phyloP scores from a whole-genome alignment of 306 rosid genomes.

The Medicago ruthenica region DNA sequence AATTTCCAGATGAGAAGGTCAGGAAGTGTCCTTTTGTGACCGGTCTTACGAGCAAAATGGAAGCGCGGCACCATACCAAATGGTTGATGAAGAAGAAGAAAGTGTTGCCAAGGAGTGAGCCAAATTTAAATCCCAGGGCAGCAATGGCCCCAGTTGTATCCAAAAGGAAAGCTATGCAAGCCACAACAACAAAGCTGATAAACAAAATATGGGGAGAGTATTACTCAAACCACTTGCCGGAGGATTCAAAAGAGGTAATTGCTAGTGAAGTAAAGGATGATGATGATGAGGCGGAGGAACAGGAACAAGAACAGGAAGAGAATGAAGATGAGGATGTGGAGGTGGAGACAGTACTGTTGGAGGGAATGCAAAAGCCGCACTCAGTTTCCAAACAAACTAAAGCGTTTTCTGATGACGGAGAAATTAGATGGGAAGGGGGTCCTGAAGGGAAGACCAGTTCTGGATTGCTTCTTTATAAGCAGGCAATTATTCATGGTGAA shows the following conservation, averaged over 20 bases:
- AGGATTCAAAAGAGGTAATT: conserved; percentile 57
- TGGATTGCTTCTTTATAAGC: conserved; percentile 61
- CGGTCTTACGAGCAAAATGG: conserved; percentile 82
- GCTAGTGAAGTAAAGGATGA: conserved; percentile 61
- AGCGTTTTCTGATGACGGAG: conserved; percentile 44
- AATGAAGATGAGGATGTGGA: conserved; percentile 77
- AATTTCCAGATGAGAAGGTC: conserved; percentile 74
- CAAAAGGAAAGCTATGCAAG: conserved; percentile 86
- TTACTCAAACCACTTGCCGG: conserved; percentile 80
- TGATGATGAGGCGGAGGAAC: conserved; percentile 81
- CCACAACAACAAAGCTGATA: conserved; percentile 83
- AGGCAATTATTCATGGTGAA: conserved; percentile 67
- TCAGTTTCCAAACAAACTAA: conserved; percentile 52
- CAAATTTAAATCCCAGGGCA: conserved; percentile 88
- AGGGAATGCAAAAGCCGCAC: conserved; percentile 51
- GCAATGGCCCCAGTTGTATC: conserved; percentile 71
- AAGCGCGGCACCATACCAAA: conserved; percentile 91
- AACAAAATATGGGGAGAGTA: conserved; percentile 94
- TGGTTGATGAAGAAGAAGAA: conserved; percentile 82
- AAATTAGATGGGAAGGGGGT: conserved; percentile 71
- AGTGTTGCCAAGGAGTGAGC: conserved; percentile 54
- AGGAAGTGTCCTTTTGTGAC: conserved; percentile 77
- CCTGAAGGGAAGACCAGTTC: conserved; percentile 62
- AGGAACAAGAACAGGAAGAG: conserved; percentile 81
- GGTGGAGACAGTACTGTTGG: conserved; percentile 53